Conservation (phyloP, 768 basidiomycete species). For the Kwoniella pini region DNA sequence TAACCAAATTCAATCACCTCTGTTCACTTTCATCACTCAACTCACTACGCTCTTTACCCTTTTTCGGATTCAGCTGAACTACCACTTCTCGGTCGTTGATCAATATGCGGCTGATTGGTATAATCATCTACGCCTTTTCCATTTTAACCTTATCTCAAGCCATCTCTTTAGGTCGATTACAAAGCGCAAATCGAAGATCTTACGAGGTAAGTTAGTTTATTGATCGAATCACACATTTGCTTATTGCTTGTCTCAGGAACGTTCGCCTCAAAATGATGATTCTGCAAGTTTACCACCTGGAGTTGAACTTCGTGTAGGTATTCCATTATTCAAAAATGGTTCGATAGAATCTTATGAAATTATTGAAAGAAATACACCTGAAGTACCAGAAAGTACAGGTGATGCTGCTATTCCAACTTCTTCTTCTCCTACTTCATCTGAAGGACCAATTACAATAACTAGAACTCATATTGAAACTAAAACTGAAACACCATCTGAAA, state of each 20-base stretch:
- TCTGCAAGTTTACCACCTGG: background rate
- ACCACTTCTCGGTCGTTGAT: background rate
- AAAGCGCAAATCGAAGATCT: background rate
- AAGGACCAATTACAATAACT: slow-evolving; percentile 1
- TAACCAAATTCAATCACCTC: too few species aligned
- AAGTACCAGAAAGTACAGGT: background rate
- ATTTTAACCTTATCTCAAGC: background rate
- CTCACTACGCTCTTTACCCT: background rate
- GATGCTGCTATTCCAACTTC: background rate
- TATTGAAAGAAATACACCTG: background rate
- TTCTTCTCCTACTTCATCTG: background rate
- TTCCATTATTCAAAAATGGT: background rate
- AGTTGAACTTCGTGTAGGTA: background rate
- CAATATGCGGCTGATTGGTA: background rate
- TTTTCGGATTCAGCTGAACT: background rate
- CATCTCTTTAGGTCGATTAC: background rate
- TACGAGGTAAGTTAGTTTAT: background rate
- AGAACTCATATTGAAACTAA: background rate
- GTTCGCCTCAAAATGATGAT: background rate
- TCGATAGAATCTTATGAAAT: background rate
- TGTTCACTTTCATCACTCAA: background rate
- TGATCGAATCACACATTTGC: background rate
- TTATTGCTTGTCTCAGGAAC: background rate
- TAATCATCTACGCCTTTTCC: background rate
- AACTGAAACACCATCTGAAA: background rate